phyloP scores from a whole-genome alignment of 495 filamentous ascomycete species.

The Pyrenopolyporus hunteri region DNA sequence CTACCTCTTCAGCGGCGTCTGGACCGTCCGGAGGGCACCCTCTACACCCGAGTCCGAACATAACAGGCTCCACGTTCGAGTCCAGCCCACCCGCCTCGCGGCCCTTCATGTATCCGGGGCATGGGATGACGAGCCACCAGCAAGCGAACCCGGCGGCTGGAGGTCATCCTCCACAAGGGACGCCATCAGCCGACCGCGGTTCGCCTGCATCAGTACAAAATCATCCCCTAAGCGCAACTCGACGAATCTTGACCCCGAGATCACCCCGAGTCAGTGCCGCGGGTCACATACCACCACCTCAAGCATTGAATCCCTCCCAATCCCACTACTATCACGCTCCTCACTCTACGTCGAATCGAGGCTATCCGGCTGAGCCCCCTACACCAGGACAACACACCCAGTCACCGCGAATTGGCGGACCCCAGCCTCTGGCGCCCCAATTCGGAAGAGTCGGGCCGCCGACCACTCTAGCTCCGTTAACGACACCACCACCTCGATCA shows the following conservation, averaged over 20 bases:
- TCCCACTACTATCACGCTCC: slow-evolving; percentile 44
- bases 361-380: slow-evolving; percentile 22
- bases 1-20: slow-evolving; percentile 32
- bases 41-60: slow-evolving; percentile 34
- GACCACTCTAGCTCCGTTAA: slow-evolving; percentile 39
- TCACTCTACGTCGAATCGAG: slow-evolving; percentile 40
- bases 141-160: slow-evolving; percentile 39
- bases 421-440: slow-evolving; percentile 46
- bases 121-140: slow-evolving; percentile 38
- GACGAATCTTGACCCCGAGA: slow-evolving; percentile 67
- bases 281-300: slow-evolving; percentile 53
- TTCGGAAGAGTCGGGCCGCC: slow-evolving; percentile 44
- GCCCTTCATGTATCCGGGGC: slow-evolving; percentile 39
- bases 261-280: slow-evolving; percentile 62
- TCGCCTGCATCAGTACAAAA: slow-evolving; percentile 50
- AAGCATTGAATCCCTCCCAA: slow-evolving; percentile 55
- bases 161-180: slow-evolving; percentile 40
- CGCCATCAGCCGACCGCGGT: slow-evolving; percentile 43
- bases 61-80: slow-evolving; percentile 36
- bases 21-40: slow-evolving; percentile 16
- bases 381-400: slow-evolving; percentile 31
- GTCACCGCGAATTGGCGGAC: slow-evolving; percentile 41
- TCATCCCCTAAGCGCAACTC: slow-evolving; percentile 46
- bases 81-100: slow-evolving; percentile 42
- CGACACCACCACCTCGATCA: slow-evolving; percentile 44